Evolutionary conservation across 2,329 filamentous ascomycete species (phyloP).

Genomic region (Botryotinia narcissicola): DNA sequence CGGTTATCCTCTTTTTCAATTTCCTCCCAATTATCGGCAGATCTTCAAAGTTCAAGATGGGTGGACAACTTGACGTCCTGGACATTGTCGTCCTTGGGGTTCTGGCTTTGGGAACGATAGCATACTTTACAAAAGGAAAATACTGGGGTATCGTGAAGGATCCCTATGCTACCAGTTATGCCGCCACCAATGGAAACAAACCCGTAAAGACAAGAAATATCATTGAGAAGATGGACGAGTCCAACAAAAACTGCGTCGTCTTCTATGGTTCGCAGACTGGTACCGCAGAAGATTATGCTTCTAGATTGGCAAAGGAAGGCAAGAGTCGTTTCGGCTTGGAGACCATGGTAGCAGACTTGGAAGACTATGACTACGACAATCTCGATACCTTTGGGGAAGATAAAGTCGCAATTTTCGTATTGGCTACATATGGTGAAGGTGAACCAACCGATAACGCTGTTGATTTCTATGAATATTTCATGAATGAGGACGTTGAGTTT

Average conservation of each 20-base stretch:
- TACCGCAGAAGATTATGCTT: slow-evolving; percentile 97
- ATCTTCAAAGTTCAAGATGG: slow-evolving; percentile 21
- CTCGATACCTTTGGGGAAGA: slow-evolving; percentile 84
- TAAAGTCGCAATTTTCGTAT: slow-evolving; percentile 90
- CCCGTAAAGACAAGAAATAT: slow-evolving; percentile 87
- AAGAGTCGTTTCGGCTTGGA: slow-evolving; percentile 94
- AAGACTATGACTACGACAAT: slow-evolving; percentile 97
- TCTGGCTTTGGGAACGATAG: slow-evolving; percentile 81
- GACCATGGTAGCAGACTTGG: slow-evolving; percentile 96
- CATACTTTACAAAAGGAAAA: slow-evolving; percentile 97
- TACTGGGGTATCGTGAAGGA: slow-evolving; percentile 89
- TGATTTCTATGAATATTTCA: slow-evolving; percentile 97
- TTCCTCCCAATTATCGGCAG: not conserved
- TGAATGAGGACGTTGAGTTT: slow-evolving; percentile 76
- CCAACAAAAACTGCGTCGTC: slow-evolving; percentile 93
- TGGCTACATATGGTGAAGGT: slow-evolving; percentile 96
- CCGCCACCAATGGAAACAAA: slow-evolving; percentile 67
- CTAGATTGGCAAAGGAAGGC: slow-evolving; percentile 92
- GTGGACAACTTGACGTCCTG: slow-evolving; percentile 97
- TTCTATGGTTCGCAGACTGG: slow-evolving; percentile 99
- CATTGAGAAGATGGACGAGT: slow-evolving; percentile 92
- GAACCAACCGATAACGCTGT: slow-evolving; percentile 99
- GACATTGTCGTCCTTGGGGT: slow-evolving; percentile 87
- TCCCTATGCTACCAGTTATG: slow-evolving; percentile 76
- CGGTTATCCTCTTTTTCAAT: not conserved